A percentile compares a stretch with the other conserved stretches of the same genome.
phyloP scores from a whole-genome alignment of 371 early-diverging fungal genomes.

The Nematocida displodere region DNA sequence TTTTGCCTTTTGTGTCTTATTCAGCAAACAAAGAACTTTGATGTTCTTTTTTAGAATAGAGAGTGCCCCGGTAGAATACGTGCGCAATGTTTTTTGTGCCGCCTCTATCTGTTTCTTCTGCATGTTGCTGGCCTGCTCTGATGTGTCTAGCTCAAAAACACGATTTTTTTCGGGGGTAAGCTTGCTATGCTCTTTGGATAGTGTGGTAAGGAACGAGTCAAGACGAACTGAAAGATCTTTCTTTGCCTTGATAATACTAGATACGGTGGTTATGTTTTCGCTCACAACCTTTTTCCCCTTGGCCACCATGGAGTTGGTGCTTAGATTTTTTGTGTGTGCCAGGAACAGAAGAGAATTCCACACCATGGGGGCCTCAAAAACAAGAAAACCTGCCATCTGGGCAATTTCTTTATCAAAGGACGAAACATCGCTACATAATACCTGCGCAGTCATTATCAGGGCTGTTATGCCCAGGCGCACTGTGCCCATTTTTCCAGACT shows the following conservation, averaged over 20 bases:
- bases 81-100: background rate
- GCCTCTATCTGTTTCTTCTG: constrained; percentile 2
- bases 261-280: constrained; percentile 6
- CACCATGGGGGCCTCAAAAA: constrained; percentile 12
- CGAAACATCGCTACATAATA: too few species aligned
- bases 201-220: background rate
- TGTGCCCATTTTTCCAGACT: too few species aligned
- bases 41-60: background rate
- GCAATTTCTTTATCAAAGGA: constrained; percentile 20
- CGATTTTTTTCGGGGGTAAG: constrained; percentile 5
- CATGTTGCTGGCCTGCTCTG: constrained; percentile 11
- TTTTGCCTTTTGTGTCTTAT: background rate
- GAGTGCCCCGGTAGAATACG: background rate
- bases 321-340: constrained; percentile 1
- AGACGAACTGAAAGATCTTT: background rate
- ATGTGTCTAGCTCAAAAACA: constrained; percentile 11
- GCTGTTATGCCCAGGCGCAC: too few species aligned
- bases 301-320: background rate
- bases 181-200: background rate
- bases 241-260: background rate
- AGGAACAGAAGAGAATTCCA: constrained; percentile 9
- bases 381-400: constrained; percentile 10
- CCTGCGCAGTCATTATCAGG: too few species aligned
- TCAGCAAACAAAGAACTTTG: background rate
- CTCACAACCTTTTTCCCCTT: background rate